Conservation (phyloP, 2,329 filamentous ascomycete species). For the Alternaria brassicae region DNA sequence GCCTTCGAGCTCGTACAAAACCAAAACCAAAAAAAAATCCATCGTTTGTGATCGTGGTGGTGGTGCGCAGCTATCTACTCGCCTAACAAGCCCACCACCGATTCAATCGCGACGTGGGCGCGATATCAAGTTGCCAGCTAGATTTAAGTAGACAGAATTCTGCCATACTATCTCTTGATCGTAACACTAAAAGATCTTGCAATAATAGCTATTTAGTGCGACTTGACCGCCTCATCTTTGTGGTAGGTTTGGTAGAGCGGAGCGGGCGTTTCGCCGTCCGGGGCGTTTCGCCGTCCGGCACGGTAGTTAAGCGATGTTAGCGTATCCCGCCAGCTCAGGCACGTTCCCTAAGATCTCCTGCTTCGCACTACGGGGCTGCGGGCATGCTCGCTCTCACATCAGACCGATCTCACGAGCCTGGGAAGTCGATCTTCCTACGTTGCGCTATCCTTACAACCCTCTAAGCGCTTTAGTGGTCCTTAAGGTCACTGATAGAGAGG, state of each 20-base stretch:
- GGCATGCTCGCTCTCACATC: too few relatives aligned
- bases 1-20: background rate
- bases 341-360: too few relatives aligned
- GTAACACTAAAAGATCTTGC: background rate
- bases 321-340: too few relatives aligned
- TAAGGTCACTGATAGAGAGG: too few relatives aligned
- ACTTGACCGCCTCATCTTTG: slow-evolving; percentile 1
- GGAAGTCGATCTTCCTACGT: too few relatives aligned
- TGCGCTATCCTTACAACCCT: too few relatives aligned
- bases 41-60: background rate
- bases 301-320: too few relatives aligned
- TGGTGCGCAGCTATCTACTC: background rate
- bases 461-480: too few relatives aligned
- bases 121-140: slow-evolving; percentile 1
- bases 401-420: too few relatives aligned
- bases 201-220: slow-evolving; percentile 1
- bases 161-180: background rate
- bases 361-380: too few relatives aligned
- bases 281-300: background rate
- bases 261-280: background rate
- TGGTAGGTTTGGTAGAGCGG: background rate
- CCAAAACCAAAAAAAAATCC: background rate
- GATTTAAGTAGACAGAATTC: background rate
- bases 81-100: background rate
- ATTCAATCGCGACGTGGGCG: background rate